These are phyloP conservation scores for Aureobasidium lini DNA, from an alignment of 2,329 filamentous ascomycete genomes.

Conservation along the genomic window DNA sequence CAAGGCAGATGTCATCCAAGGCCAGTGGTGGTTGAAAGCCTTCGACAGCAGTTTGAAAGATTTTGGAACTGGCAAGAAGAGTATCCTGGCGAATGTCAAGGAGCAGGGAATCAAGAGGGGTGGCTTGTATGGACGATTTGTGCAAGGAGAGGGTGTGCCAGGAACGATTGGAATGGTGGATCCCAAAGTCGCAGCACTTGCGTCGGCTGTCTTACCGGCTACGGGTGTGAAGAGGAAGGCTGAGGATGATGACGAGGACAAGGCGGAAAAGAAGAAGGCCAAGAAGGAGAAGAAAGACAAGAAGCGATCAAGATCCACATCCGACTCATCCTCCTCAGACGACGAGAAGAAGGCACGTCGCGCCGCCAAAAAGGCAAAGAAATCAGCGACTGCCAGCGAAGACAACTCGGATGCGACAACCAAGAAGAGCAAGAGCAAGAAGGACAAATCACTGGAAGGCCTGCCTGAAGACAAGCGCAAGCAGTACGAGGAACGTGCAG, in stretches of 20 bases:
- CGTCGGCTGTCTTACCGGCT: background rate
- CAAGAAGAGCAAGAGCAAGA: conserved; percentile 9
- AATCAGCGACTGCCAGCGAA: background rate
- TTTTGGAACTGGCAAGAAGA: conserved; percentile 55
- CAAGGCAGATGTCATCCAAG: conserved; percentile 53
- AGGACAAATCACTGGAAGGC: conserved; percentile 22
- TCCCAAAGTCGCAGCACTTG: conserved; percentile 13
- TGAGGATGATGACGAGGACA: conserved; percentile 10
- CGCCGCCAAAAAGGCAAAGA: conserved; percentile 13
- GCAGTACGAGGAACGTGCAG: conserved; percentile 26
- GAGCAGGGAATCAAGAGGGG: conserved; percentile 41
- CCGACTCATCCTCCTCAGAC: conserved; percentile 13
- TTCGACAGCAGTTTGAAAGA: conserved; percentile 86
- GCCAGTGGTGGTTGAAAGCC: conserved; percentile 96
- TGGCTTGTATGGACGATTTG: conserved; percentile 77
- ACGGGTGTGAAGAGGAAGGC: conserved; percentile 14
- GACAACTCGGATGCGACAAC: background rate
- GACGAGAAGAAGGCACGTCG: conserved; percentile 16
- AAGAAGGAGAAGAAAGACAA: conserved; percentile 19
- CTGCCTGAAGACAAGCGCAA: conserved; percentile 23
- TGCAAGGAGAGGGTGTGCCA: conserved; percentile 67
- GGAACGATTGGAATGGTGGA: conserved; percentile 52
- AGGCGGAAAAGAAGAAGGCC: conserved; percentile 11
- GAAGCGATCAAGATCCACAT: conserved; percentile 6
- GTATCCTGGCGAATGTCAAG: conserved; percentile 41